phyloP scores from a whole-genome alignment of 257 asterid genomes.

The Craterostigma plantagineum region DNA sequence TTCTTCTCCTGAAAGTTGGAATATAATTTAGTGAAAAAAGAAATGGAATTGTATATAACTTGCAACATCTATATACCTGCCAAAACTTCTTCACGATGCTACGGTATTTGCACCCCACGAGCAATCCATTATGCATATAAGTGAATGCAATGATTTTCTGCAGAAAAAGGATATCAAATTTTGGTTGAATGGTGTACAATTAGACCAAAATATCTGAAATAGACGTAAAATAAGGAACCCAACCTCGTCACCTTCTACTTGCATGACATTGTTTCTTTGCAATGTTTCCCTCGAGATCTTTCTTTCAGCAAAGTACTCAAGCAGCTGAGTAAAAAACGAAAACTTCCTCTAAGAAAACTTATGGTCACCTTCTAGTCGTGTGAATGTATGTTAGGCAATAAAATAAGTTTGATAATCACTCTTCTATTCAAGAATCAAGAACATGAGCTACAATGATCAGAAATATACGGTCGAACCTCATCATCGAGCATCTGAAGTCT shows the following conservation, averaged over 20 bases:
- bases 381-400: too few species aligned
- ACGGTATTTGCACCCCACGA: conserved; percentile 69
- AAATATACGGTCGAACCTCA: conserved; percentile 14
- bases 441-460: too few species aligned
- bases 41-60: neutral
- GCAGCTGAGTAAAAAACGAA: conserved; percentile 22
- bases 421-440: too few species aligned
- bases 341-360: neutral
- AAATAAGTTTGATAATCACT: too few species aligned
- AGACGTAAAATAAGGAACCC: conserved; percentile 5
- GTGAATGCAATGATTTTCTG: conserved; percentile 69
- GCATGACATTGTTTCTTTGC: conserved; percentile 54
- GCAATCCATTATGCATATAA: conserved; percentile 30
- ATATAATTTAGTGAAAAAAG: neutral
- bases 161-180: too few species aligned
- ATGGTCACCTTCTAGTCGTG: too few species aligned
- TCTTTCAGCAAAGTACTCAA: conserved; percentile 50
- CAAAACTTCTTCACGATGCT: conserved; percentile 46
- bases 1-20: conserved; percentile 27
- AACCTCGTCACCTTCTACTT: conserved; percentile 44
- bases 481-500: conserved; percentile 26
- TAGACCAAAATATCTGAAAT: neutral
- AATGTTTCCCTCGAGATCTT: conserved; percentile 56
- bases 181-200: too few species aligned
- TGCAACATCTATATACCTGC: conserved; percentile 34